Base-by-base conservation (phyloP, 805 yeast genomes). In the Debaryomyces hansenii region DNA sequence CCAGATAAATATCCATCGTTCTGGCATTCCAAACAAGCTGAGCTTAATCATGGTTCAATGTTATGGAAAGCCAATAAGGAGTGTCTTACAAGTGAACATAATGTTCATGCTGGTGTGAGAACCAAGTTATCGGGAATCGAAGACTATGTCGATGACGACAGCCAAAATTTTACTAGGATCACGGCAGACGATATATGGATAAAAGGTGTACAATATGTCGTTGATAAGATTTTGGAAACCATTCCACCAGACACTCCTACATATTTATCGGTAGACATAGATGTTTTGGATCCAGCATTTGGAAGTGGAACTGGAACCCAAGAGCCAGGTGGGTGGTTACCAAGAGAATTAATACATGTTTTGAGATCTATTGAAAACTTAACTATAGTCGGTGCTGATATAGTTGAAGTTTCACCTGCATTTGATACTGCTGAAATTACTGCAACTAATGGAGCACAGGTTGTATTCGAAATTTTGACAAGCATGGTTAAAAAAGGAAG, bases 21-120 rank as follows among this genome's bases (percentile, higher is more conserved):
- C 57, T 80, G 85, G 85, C 72, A 70, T 55, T 70, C 81, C n/a
- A 75, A 76, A 32, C 78, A 75, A 54, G 69, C 78, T 36, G 81
- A 83, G 41, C 77, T 85, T 63, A 88, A 87, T 36, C 96, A 88
- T 59, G 96, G 96, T 4, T 83, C 94, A 5, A 86, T 88, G 91
- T 72, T 88, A 33, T 87, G 94, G 94, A 77, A 84, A 75, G 92
- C 92, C 5, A 64, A 67, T 44, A 73, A 84, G 47, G 95, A 88
- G 59, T 90, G 87, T 0, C 68, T 86, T 43, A 63, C 85, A 28
- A 69, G 80, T 28, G 69, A 71, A 41, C 65, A 78, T 41, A 85
- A 87, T 57, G 72, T 85, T 37, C 95, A 88, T 59, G 85, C 87
- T 20, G 95, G 95, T 0, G 66, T 87, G 40, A 77, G 95, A 55